Conservation (phyloP, 1,284 basidiomycete species). For the Phlebopus sp. region DNA sequence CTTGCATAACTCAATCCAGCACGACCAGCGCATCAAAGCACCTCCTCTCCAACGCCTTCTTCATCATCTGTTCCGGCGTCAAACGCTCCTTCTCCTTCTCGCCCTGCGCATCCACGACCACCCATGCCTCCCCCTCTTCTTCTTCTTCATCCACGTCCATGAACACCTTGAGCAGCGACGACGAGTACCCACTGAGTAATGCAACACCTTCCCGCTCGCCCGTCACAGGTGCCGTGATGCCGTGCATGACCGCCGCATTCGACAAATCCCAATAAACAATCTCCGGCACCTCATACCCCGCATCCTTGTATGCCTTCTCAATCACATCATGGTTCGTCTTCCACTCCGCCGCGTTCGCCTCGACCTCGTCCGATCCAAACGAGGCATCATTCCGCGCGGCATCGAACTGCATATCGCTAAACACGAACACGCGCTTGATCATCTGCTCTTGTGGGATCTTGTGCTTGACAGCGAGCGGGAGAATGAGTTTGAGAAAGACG, state of each 20-base stretch:
- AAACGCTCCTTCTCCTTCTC: conserved; percentile 35
- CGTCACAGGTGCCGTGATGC: conserved; percentile 44
- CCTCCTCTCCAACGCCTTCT: conserved; percentile 47
- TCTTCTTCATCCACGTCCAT: conserved; percentile 49
- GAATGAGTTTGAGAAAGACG: conserved; percentile 57
- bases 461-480: conserved; percentile 54
- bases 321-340: conserved; percentile 59
- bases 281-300: conserved; percentile 67
- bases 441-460: conserved; percentile 63
- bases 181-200: conserved; percentile 66
- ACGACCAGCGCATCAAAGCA: conserved; percentile 51
- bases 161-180: conserved; percentile 68
- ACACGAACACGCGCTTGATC: conserved; percentile 72
- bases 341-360: conserved; percentile 34
- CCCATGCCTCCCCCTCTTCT: conserved; percentile 37
- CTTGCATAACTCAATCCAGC: no score
- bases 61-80: conserved; percentile 51
- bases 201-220: conserved; percentile 56
- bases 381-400: conserved; percentile 19
- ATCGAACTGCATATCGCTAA: conserved; percentile 79
- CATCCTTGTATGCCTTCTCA: conserved; percentile 49
- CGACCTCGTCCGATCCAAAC: no score
- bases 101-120: conserved; percentile 32
- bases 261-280: conserved; percentile 62
- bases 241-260: background rate